phyloP scores from a whole-genome alignment of 177 flowering plant genomes.

The Vitis hybrid region DNA sequence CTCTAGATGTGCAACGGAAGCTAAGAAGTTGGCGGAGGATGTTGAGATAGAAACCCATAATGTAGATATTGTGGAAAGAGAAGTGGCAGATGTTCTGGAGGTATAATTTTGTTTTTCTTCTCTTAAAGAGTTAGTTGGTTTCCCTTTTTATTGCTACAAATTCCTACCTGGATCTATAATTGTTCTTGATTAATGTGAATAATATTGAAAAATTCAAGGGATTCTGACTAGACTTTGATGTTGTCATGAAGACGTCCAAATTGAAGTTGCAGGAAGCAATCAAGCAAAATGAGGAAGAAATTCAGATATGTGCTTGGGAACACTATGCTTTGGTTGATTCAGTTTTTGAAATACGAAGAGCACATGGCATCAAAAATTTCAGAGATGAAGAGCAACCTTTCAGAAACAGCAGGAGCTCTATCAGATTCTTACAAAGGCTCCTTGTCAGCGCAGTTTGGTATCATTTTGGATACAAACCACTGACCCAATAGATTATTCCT shows the following conservation, averaged over 20 bases:
- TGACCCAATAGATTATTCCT: no score
- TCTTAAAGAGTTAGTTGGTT: not conserved
- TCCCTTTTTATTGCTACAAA: no score
- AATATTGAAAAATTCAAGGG: not conserved
- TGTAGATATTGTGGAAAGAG: constrained; percentile 58
- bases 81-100: constrained; percentile 68
- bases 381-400: constrained; percentile 44
- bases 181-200: no score
- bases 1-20: constrained; percentile 52
- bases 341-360: constrained; percentile 73
- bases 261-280: constrained; percentile 50
- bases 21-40: constrained; percentile 41
- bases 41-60: constrained; percentile 45
- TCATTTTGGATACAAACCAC: no score
- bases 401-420: constrained; percentile 43
- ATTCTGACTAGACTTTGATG: constrained; percentile 4
- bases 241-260: constrained; percentile 43
- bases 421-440: constrained; percentile 42
- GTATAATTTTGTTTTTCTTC: constrained; percentile 28
- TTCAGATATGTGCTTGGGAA: constrained; percentile 53
- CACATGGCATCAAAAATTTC: constrained; percentile 44
- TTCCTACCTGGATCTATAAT: no score
- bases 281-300: constrained; percentile 54
- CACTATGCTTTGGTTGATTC: constrained; percentile 62
- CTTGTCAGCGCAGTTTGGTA: no score